These are phyloP conservation scores for Sporothrix sp. DNA, from an alignment of 2,329 filamentous ascomycete genomes.

Conservation along the genomic window DNA sequence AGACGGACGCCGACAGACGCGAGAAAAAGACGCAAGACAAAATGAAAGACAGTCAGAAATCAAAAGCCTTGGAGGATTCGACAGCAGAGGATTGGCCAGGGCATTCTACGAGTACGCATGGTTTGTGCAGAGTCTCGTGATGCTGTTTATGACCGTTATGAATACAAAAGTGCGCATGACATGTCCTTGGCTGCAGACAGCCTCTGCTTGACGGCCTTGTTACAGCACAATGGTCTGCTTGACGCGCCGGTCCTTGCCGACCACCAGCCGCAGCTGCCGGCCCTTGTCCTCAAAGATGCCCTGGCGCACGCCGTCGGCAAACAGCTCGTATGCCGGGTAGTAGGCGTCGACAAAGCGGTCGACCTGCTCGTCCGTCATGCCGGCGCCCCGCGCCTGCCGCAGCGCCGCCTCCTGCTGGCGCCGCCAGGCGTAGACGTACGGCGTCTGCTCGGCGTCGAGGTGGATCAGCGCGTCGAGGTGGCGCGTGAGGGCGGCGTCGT, in stretches of 20 bases:
- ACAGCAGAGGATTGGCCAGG: no score
- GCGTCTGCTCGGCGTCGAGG: constrained; percentile 58
- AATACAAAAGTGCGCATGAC: no score
- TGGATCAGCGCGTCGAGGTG: constrained; percentile 47
- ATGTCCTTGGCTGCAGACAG: background rate
- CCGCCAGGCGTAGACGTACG: constrained; percentile 78
- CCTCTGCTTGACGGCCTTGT: background rate
- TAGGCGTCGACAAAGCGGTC: constrained; percentile 60
- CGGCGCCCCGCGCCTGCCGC: constrained; percentile 54
- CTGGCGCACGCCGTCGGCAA: constrained; percentile 46
- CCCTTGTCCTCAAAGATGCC: constrained; percentile 48
- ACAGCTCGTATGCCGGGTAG: constrained; percentile 65
- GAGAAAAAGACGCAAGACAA: background rate
- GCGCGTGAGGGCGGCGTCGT: constrained; percentile 38
- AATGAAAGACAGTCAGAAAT: background rate
- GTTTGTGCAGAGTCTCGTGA: background rate
- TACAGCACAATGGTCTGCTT: constrained; percentile 43
- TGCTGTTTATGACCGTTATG: background rate
- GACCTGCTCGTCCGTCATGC: constrained; percentile 78
- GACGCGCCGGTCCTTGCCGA: constrained; percentile 51
- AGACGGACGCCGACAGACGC: background rate
- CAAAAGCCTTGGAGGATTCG: no score
- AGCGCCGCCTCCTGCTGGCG: constrained; percentile 68
- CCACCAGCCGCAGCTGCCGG: constrained; percentile 51
- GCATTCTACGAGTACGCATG: background rate